A percentile compares a stretch with the other conserved stretches of the same genome.
phyloP scores from a whole-genome alignment of 2,329 filamentous ascomycete genomes.

The Cladosporium velox region DNA sequence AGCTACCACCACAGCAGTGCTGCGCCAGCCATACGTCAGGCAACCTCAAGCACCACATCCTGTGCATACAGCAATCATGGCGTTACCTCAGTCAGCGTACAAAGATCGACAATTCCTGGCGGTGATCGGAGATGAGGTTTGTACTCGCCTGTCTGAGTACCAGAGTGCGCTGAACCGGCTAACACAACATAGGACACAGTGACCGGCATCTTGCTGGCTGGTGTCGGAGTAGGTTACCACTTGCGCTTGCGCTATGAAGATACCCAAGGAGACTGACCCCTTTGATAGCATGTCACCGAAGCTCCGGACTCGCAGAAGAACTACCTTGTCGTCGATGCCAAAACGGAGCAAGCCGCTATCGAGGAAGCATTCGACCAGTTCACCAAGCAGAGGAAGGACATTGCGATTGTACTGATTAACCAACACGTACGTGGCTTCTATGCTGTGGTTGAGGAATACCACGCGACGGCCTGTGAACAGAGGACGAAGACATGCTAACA shows the following conservation, averaged over 20 bases:
- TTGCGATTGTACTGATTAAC: constrained; percentile 95
- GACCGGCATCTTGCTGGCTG: constrained; percentile 90
- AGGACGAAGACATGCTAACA: neutral
- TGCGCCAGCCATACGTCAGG: constrained; percentile 13
- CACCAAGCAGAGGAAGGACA: constrained; percentile 88
- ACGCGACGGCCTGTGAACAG: no score
- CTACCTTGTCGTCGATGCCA: constrained; percentile 92
- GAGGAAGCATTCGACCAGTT: constrained; percentile 89
- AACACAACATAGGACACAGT: constrained; percentile 74
- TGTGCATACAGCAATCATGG: constrained; percentile 48
- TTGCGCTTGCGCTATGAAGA: neutral
- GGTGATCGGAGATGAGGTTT: constrained; percentile 94
- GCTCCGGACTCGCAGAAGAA: constrained; percentile 92
- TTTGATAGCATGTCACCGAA: constrained; percentile 77
- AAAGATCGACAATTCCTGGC: constrained; percentile 92
- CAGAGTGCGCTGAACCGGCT: constrained; percentile 28
- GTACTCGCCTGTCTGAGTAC: constrained; percentile 10
- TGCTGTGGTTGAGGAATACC: no score
- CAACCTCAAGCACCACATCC: constrained; percentile 2
- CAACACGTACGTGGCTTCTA: constrained; percentile 71
- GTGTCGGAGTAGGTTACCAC: constrained; percentile 73
- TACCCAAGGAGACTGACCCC: neutral
- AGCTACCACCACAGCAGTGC: constrained; percentile 10
- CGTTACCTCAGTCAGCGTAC: constrained; percentile 60
- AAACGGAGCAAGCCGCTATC: constrained; percentile 86